A percentile compares a stretch with the other conserved stretches of the same genome.
phyloP scores from a whole-genome alignment of 2,329 filamentous ascomycete genomes.

The Colletotrichum sp. region DNA sequence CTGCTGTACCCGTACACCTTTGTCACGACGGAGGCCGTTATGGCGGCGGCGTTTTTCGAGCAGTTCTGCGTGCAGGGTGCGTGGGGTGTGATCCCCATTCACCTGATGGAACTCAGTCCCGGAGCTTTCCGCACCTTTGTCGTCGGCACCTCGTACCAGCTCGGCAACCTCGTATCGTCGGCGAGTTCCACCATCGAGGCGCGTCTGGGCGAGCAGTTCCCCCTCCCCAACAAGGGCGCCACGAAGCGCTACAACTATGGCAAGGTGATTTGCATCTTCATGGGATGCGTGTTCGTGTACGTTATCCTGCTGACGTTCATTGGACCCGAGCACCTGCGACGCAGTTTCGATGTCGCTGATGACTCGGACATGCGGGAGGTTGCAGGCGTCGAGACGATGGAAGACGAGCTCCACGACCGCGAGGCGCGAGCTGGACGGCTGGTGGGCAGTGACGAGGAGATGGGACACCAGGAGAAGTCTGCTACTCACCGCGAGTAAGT shows the following conservation, averaged over 20 bases:
- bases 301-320: conserved; percentile 66
- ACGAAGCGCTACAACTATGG: conserved; percentile 72
- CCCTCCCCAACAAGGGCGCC: conserved; percentile 61
- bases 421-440: neutral
- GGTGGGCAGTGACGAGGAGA: conserved; percentile 3
- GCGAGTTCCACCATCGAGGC: conserved; percentile 78
- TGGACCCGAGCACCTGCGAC: conserved; percentile 59
- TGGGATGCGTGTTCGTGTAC: conserved; percentile 78
- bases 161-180: conserved; percentile 75
- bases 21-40: conserved; percentile 63
- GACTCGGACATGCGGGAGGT: conserved; percentile 53
- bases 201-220: conserved; percentile 75
- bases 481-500: conserved; percentile 14
- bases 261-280: conserved; percentile 88
- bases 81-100: conserved; percentile 78
- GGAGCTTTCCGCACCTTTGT: conserved; percentile 76
- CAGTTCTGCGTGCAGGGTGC: conserved; percentile 80
- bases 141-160: conserved; percentile 75
- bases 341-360: conserved; percentile 54
- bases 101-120: conserved; percentile 78
- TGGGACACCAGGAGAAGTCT: conserved; percentile 15
- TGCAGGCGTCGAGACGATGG: conserved; percentile 41
- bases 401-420: neutral
- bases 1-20: conserved; percentile 86
- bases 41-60: conserved; percentile 83